Evolutionary conservation across 768 basidiomycete species (phyloP).

Genomic region (Epithele typhae): DNA sequence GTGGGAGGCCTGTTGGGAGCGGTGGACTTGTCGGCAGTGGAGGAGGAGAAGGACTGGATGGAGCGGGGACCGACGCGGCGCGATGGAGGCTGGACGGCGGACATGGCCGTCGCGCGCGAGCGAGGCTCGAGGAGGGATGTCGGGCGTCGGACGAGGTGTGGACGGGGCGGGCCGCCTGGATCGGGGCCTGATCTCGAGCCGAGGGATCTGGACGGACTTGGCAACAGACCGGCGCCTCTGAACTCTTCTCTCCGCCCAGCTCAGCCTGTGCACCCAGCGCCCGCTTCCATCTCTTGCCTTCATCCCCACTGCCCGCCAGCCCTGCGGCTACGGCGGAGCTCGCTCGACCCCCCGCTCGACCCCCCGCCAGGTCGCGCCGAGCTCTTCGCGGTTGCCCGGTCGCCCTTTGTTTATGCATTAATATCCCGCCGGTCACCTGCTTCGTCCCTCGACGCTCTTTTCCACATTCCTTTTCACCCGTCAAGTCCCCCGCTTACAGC

Average conservation of each 20-base stretch:
- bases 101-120: constrained; percentile 17
- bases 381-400: too few species aligned
- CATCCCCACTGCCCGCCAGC: background rate
- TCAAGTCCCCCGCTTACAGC: background rate
- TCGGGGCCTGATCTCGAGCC: too few species aligned
- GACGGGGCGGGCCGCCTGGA: too few species aligned
- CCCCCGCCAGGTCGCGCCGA: too few species aligned
- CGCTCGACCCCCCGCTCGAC: too few species aligned
- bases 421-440: background rate
- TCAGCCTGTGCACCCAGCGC: background rate
- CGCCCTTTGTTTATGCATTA: background rate
- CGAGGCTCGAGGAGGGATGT: too few species aligned
- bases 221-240: too few species aligned
- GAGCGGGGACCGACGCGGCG: constrained; percentile 22
- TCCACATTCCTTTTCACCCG: background rate
- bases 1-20: constrained; percentile 1
- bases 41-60: constrained; percentile 22
- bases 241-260: background rate
- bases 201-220: too few species aligned
- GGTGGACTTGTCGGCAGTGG: constrained; percentile 17
- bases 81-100: constrained; percentile 14
- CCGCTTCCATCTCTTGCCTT: background rate
- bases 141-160: background rate
- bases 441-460: constrained; percentile 6
- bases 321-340: background rate